phyloP scores from a whole-genome alignment of 164 flowering plant species.

The Magnolia kwangsiensis region DNA sequence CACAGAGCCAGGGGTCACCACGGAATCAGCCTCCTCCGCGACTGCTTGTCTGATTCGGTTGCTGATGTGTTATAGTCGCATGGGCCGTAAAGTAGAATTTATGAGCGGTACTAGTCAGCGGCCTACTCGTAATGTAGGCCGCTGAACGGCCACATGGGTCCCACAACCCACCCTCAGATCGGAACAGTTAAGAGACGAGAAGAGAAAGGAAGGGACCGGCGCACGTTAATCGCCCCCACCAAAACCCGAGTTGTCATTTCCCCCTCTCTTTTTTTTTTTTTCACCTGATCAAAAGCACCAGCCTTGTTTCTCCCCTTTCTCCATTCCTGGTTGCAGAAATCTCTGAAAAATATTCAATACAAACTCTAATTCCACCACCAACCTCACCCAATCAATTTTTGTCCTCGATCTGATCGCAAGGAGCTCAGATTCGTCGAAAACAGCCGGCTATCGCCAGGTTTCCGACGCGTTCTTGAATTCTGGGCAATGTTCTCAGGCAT shows the following conservation, averaged over 20 bases:
- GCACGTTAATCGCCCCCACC: slow-evolving; percentile 3
- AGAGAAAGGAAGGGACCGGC: not conserved
- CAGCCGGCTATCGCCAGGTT: slow-evolving; percentile 1
- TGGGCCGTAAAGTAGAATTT: no score
- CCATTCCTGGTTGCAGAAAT: not conserved
- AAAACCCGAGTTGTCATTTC: not conserved
- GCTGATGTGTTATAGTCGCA: no score
- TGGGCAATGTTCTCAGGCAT: not conserved
- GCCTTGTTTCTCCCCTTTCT: not conserved
- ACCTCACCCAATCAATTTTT: slow-evolving; percentile 1
- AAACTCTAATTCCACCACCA: not conserved
- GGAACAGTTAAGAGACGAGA: not conserved
- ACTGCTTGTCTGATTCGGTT: no score
- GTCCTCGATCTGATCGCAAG: slow-evolving; percentile 6
- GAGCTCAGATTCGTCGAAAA: slow-evolving; percentile 13
- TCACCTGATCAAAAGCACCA: no score
- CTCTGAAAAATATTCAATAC: not conserved
- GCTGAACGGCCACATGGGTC: not conserved
- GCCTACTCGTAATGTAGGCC: not conserved
- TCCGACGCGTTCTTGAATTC: slow-evolving; percentile 2
- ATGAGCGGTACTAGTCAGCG: no score
- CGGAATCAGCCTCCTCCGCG: no score
- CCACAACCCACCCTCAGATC: not conserved
- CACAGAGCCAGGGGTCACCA: no score
- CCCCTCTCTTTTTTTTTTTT: not conserved